phyloP scores from a whole-genome alignment of 2,329 filamentous ascomycete genomes.

The Alternaria alternata region DNA sequence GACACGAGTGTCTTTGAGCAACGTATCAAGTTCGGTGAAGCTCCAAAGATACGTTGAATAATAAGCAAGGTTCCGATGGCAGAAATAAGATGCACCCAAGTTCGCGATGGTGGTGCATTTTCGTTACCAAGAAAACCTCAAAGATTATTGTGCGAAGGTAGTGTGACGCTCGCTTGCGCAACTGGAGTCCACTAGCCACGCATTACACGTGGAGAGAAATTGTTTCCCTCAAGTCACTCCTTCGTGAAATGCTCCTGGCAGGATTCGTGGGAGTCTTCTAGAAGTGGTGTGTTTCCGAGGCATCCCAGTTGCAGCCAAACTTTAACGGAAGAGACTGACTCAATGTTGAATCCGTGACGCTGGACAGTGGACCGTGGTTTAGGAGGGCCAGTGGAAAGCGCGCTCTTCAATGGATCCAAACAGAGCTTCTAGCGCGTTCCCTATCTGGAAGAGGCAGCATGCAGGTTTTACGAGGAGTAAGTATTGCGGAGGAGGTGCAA shows the following conservation, averaged over 20 bases:
- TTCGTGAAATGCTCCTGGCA: neutral
- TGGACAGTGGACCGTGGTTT: constrained; percentile 18
- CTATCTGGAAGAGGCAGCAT: constrained; percentile 18
- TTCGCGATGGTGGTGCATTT: neutral
- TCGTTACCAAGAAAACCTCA: constrained; percentile 3
- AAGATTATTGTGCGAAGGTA: neutral
- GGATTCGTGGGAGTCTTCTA: constrained; percentile 6
- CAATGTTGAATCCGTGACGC: constrained; percentile 13
- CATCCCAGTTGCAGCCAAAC: constrained; percentile 25
- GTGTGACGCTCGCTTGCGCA: constrained; percentile 1
- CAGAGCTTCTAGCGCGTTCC: constrained; percentile 32
- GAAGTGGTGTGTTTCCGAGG: constrained; percentile 11
- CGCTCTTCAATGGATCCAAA: constrained; percentile 17
- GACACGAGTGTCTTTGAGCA: constrained; percentile 1
- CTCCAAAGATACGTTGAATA: neutral
- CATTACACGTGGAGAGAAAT: neutral
- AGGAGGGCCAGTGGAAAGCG: constrained; percentile 8
- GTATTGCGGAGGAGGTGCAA: constrained; percentile 7
- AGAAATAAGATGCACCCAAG: neutral
- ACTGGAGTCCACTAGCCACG: neutral
- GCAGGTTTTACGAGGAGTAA: constrained; percentile 9
- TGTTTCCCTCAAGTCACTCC: neutral
- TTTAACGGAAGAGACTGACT: constrained; percentile 27
- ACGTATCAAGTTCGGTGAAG: neutral
- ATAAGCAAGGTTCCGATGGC: neutral